Conservation (phyloP, 352 stramenopile genomes). For the Phytophthora syringae region DNA sequence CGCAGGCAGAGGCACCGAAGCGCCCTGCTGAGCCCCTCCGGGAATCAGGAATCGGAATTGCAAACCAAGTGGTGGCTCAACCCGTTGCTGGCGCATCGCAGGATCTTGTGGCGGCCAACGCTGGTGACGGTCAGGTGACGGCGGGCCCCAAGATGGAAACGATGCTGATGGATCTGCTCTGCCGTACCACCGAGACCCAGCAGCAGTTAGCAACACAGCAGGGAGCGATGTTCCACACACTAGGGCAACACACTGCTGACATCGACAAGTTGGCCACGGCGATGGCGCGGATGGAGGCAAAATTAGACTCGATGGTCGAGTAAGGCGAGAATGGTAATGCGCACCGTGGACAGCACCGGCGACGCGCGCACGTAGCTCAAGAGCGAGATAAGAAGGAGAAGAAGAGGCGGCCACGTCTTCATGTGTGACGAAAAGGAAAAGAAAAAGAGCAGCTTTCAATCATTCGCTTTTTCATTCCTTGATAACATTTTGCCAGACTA, state of each 20-base stretch:
- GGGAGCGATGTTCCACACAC: conserved; percentile 91
- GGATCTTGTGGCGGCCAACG: conserved; percentile 82
- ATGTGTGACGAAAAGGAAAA: conserved; percentile 44
- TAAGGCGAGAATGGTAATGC: conserved; percentile 49
- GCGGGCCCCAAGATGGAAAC: conserved; percentile 90
- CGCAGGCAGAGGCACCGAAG: conserved; percentile 34
- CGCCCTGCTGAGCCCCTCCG: conserved; percentile 50
- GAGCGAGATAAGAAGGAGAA: conserved; percentile 22
- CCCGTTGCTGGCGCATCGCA: conserved; percentile 63
- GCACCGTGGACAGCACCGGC: conserved; percentile 29
- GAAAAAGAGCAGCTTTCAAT: no score
- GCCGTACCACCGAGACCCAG: conserved; percentile 88
- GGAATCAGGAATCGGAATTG: conserved; percentile 76
- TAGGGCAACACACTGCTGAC: conserved; percentile 89
- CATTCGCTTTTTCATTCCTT: no score
- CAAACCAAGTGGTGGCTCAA: conserved; percentile 79
- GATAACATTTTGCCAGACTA: no score
- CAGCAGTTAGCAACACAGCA: conserved; percentile 91
- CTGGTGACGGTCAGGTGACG: conserved; percentile 85
- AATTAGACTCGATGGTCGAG: conserved; percentile 85
- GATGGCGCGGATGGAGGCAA: conserved; percentile 91
- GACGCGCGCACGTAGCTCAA: conserved; percentile 25
- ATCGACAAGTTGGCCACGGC: conserved; percentile 88
- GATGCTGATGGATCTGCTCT: conserved; percentile 91
- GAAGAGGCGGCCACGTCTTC: conserved; percentile 24